Base-by-base conservation (phyloP, 352 stramenopile genomes). In the Plasmopara muralis region DNA sequence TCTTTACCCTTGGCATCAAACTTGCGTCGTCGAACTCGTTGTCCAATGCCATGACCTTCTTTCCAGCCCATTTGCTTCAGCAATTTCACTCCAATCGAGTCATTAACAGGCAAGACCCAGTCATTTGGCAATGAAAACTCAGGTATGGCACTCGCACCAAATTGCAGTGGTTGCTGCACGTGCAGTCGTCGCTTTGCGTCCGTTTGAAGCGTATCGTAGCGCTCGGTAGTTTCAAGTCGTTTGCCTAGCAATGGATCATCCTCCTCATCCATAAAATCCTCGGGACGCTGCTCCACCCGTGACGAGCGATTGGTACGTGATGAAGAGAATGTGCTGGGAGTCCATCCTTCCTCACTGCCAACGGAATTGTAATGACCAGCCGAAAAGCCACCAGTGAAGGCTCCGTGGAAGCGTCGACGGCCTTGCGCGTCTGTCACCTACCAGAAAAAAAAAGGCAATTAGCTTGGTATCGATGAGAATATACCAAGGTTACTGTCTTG, bases 211-310 rank as follows among this genome's bases (percentile, higher is more conserved):
- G 72, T 78, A 55, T 89, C 78, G 60, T 83, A 93, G 45, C 69
- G 62, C 45, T 77, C 70, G 1, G 72, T 68, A 6, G 72, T 87
- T 64, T 89, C 78, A 31, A 94, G 69, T 43, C 75, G 71, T 40
- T 85, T 79, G 14, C 89, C 84, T 5, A 93, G 71, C 12, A 97
- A 64, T 9, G 88, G 85, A 42, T 95, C 88, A 61, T 97, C 90
- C 5, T 97, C 90, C 34, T 95, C 85, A 55, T 97, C 90, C 87
- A 97, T 97, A 43, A 97, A 97, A 64, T 97, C 90, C 68, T 96
- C 86, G 2, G 86, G 66, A 30, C 75, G 74, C 48, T 96, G 85
- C 35, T 76, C 50, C 13, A 74, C 45, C 5, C 60, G 49, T 7
- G 61, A 53, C n/a, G 62, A 57, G 30, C 69, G 70, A 50, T 60